Conservation (phyloP, 1,139 yeast genomes). For the Taphrina populina region DNA sequence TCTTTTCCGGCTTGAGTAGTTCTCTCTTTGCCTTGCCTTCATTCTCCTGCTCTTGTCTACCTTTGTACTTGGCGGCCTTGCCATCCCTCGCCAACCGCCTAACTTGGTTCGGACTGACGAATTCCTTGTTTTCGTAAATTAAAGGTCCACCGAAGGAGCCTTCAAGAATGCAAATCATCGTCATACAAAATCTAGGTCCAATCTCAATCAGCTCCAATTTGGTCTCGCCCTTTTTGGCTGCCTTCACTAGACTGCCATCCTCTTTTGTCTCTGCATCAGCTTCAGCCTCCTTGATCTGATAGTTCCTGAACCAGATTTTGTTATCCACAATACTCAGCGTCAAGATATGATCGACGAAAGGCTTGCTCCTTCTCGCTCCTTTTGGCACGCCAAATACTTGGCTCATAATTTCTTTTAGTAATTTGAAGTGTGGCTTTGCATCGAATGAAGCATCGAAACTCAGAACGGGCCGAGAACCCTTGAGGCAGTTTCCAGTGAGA, state of each 20-base stretch:
- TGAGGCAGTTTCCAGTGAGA: slow-evolving; percentile 92
- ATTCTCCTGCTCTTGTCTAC: slow-evolving; percentile 15
- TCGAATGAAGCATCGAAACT: slow-evolving; percentile 83
- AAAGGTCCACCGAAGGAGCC: slow-evolving; percentile 99
- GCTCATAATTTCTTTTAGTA: slow-evolving; percentile 78
- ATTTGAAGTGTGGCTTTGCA: slow-evolving; percentile 59
- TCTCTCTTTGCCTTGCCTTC: slow-evolving; percentile 24
- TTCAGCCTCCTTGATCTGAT: slow-evolving; percentile 71
- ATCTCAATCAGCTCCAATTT: slow-evolving; percentile 76
- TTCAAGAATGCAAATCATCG: slow-evolving; percentile 85
- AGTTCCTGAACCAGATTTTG: slow-evolving; percentile 93
- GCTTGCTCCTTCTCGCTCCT: slow-evolving; percentile 87
- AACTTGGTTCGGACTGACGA: slow-evolving; percentile 91
- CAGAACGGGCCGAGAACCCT: slow-evolving; percentile 93
- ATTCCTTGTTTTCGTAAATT: slow-evolving; percentile 93
- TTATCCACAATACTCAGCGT: slow-evolving; percentile 89
- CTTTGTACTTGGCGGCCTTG: slow-evolving; percentile 71
- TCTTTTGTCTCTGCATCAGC: slow-evolving; percentile 56
- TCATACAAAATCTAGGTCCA: slow-evolving; percentile 94
- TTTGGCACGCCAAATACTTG: slow-evolving; percentile 98
- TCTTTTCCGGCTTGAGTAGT: slow-evolving; percentile 14
- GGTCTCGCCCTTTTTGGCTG: slow-evolving; percentile 44
- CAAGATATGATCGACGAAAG: slow-evolving; percentile 92
- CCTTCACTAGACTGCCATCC: slow-evolving; percentile 43
- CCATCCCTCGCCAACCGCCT: slow-evolving; percentile 83